phyloP scores from a whole-genome alignment of 2,329 filamentous ascomycete genomes.

The Fusarium sp. region DNA sequence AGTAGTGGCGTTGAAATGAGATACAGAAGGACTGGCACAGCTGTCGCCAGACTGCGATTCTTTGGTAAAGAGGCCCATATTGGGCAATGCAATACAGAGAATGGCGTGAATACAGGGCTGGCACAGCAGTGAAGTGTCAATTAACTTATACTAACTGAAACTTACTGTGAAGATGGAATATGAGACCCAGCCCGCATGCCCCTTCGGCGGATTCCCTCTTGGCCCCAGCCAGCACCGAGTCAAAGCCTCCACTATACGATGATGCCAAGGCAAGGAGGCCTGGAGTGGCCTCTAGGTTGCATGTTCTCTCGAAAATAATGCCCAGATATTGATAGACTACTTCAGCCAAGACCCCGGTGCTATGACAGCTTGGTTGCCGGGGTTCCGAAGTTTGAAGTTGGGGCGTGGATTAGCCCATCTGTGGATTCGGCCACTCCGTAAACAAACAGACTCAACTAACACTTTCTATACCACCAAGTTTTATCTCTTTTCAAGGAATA shows the following conservation, averaged over 20 bases:
- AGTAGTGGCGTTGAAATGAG: neutral
- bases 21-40: neutral
- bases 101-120: neutral
- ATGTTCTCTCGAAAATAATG: neutral
- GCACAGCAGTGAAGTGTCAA: neutral
- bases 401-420: too few species aligned
- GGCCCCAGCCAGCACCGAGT: neutral
- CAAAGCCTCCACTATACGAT: neutral
- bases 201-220: neutral
- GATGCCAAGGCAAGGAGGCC: neutral
- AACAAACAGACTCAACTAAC: too few species aligned
- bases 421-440: too few species aligned
- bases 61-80: neutral
- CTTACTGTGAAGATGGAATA: neutral
- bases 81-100: neutral
- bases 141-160: neutral
- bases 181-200: neutral
- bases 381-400: neutral
- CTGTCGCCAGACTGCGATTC: neutral
- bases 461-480: too few species aligned
- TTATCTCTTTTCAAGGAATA: too few species aligned
- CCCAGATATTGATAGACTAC: neutral
- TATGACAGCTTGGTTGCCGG: neutral
- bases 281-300: neutral
- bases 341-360: neutral